Percentiles rank a stretch among this genome's conserved stretches.
phyloP scores from a whole-genome alignment of 1,284 basidiomycete species.

The Ganoderma resinaceum region DNA sequence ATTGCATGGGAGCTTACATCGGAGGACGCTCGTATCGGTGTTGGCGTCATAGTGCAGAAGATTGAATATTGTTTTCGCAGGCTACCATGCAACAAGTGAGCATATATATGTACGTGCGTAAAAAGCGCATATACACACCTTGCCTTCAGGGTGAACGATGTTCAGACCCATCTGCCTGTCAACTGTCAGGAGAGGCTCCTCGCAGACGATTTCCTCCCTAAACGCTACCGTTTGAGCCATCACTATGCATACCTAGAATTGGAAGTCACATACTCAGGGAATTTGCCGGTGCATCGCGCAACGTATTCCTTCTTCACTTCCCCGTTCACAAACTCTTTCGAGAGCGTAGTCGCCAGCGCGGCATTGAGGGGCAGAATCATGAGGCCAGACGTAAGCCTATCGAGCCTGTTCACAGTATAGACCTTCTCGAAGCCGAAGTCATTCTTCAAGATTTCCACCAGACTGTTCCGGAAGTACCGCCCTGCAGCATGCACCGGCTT shows the following conservation, averaged over 20 bases:
- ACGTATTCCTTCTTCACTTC: constrained; percentile 92
- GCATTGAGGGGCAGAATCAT: constrained; percentile 92
- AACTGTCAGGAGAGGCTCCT: constrained; percentile 89
- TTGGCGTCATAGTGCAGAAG: constrained; percentile 84
- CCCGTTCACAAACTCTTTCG: constrained; percentile 84
- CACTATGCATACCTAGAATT: background rate
- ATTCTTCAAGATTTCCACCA: constrained; percentile 86
- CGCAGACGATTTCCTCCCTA: constrained; percentile 83
- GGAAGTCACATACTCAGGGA: constrained; percentile 71
- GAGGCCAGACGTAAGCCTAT: constrained; percentile 93
- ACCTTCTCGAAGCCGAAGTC: constrained; percentile 88
- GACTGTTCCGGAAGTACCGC: constrained; percentile 86
- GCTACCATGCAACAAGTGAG: constrained; percentile 49
- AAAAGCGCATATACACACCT: constrained; percentile 49
- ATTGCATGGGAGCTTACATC: constrained; percentile 60
- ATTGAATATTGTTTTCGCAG: constrained; percentile 91
- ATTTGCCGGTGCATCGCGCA: constrained; percentile 84
- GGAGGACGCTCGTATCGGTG: constrained; percentile 89
- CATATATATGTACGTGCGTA: no score
- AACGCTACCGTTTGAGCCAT: background rate
- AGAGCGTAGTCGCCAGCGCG: constrained; percentile 74
- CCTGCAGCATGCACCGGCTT: constrained; percentile 92
- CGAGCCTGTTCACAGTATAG: constrained; percentile 93
- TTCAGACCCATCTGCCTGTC: constrained; percentile 97
- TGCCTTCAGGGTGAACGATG: constrained; percentile 93